These are phyloP conservation scores for Lomentospora prolificans DNA, from an alignment of 2,329 filamentous ascomycete species.

Conservation along the genomic window DNA sequence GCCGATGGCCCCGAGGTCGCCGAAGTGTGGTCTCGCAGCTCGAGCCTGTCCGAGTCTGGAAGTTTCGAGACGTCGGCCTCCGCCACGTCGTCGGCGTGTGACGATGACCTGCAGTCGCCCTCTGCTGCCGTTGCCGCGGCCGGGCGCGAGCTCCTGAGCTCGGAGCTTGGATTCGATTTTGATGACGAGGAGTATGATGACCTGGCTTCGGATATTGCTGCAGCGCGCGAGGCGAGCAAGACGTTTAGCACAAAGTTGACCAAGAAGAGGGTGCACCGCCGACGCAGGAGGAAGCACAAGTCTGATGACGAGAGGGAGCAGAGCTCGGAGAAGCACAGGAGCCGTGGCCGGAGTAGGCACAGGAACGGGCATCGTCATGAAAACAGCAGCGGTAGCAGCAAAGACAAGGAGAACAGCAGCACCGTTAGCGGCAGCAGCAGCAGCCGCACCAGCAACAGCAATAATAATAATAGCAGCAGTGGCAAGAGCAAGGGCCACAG, in stretches of 20 bases:
- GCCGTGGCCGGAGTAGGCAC: constrained; percentile 14
- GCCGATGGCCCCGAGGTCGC: constrained; percentile 16
- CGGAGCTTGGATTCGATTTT: constrained; percentile 26
- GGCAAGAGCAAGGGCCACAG: constrained; percentile 10
- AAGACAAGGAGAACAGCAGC: constrained; percentile 14
- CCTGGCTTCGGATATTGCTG: constrained; percentile 23
- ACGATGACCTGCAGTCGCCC: constrained; percentile 18
- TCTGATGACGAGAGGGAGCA: constrained; percentile 19
- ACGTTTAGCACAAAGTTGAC: constrained; percentile 37
- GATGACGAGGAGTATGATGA: constrained; percentile 18
- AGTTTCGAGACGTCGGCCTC: constrained; percentile 5
- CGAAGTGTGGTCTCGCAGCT: constrained; percentile 28
- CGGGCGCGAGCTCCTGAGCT: constrained; percentile 26
- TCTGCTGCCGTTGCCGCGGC: constrained; percentile 47
- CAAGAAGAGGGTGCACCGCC: constrained; percentile 32
- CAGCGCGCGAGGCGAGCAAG: constrained; percentile 22
- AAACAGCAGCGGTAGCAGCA: constrained; percentile 16
- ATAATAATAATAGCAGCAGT: constrained; percentile 13
- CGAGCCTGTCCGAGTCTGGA: constrained; percentile 1
- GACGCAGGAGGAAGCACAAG: constrained; percentile 20
- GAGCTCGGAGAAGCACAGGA: constrained; percentile 17
- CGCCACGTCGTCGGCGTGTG: background rate
- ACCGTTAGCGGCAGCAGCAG: constrained; percentile 11
- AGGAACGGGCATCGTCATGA: constrained; percentile 16
- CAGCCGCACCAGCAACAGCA: constrained; percentile 10